These are phyloP conservation scores for Ceratocystis lukuohia DNA, from an alignment of 2,329 filamentous ascomycete species.

Conservation along the genomic window DNA sequence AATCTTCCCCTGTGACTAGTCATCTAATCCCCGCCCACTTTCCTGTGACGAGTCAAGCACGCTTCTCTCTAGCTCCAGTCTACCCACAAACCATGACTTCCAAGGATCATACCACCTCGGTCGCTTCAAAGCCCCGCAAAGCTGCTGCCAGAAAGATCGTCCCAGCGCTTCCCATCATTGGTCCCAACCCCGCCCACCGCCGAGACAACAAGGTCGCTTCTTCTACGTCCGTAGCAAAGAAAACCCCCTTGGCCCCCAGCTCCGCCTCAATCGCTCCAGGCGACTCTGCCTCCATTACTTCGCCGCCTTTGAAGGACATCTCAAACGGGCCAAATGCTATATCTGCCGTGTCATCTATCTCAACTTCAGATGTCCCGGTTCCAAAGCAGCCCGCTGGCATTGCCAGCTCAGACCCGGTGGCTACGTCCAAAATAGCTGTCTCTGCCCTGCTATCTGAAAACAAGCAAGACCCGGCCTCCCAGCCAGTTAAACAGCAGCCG, in stretches of 20 bases:
- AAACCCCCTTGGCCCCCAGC: neutral
- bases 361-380: neutral
- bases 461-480: neutral
- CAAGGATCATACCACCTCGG: constrained; percentile 4
- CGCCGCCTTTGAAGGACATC: neutral
- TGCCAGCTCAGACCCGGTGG: neutral
- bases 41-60: constrained; percentile 7
- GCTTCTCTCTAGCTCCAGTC: neutral
- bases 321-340: neutral
- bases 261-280: neutral
- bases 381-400: neutral
- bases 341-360: neutral
- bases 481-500: neutral
- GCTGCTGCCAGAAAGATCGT: neutral
- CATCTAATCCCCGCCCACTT: neutral
- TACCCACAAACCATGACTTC: constrained; percentile 9
- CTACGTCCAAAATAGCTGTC: neutral
- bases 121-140: constrained; percentile 5
- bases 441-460: neutral
- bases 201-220: constrained; percentile 1
- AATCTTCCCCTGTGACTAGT: constrained; percentile 16
- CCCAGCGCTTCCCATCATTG: constrained; percentile 11
- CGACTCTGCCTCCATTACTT: neutral
- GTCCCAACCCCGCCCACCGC: constrained; percentile 5
- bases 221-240: neutral